Base-by-base conservation (phyloP, 2,329 filamentous ascomycete genomes). In the Pseudodiploospora longispora region DNA sequence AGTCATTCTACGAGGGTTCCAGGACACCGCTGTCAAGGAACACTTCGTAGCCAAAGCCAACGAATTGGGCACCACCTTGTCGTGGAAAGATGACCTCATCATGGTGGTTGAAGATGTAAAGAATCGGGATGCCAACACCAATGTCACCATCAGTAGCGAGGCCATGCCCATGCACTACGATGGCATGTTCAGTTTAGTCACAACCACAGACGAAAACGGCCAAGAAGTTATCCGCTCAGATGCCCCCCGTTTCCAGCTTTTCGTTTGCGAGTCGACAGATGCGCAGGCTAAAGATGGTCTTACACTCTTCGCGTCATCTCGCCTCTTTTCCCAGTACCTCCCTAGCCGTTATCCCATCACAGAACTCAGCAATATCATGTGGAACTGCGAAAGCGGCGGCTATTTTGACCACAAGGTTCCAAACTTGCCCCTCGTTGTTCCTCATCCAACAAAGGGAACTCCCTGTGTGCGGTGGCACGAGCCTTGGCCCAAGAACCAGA, bases 391-490 rank as follows among this genome's bases (percentile, higher is more conserved):
- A 10, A 45, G 39, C 19, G 32, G 41, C 9, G 43, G 43, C 2
- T 45, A 30, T 6, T 45, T 38, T 27, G 27, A 34, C 3, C 27
- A 30, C n/a, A 30, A 38, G 6, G 4, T 42, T 10, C 19, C 3
- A 6, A 62, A 65, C 3, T 57, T 76, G 0, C 69, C 69, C 0
- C 54, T 78, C 4, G 59, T 75, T 0, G 48, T 67, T 2, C 52
- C 60, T 0, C 74, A 78, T 44, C 72, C 70, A 0, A 57, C 59
- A 0, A 74, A 68, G 0, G 63, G 60, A 0, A 58, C 62, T 9
- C 67, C 71, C 0, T 78, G 75, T 50, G 51, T 79, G 4, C 68
- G 74, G 27, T 79, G 72, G 53, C 73, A 78, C 44, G 71, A 78
- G 50, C 71, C 71, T 0, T 78, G 74, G 74, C 69, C 71, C 0